Evolutionary conservation across 371 early-diverging fungal species (phyloP).

Genomic region (Choanephora cucurbitarum): DNA sequence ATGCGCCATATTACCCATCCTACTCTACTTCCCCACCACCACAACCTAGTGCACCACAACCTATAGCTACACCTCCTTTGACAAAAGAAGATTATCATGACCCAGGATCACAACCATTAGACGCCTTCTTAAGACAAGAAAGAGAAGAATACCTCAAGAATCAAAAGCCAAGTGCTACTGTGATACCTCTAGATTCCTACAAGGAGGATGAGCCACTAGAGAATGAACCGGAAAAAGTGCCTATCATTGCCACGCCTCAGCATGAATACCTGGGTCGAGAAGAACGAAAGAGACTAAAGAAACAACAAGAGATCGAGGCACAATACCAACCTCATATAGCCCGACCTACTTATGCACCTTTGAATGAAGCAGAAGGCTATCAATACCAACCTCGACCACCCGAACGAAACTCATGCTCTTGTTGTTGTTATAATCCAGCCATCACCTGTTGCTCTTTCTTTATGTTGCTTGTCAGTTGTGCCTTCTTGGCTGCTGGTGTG

Average conservation of each 20-base stretch:
- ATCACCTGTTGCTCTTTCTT: slow-evolving; percentile 37
- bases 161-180: neutral
- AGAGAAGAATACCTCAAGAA: slow-evolving; percentile 24
- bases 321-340: slow-evolving; percentile 13
- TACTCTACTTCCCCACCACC: neutral
- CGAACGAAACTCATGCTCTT: neutral
- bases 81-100: slow-evolving; percentile 3
- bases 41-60: neutral
- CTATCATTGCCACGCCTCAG: neutral
- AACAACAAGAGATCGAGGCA: neutral
- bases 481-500: slow-evolving; percentile 31
- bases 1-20: too few species aligned
- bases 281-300: slow-evolving; percentile 11
- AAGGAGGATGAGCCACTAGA: slow-evolving; percentile 1
- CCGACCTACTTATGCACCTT: slow-evolving; percentile 21
- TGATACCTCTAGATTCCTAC: slow-evolving; percentile 1
- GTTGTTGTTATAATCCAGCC: slow-evolving; percentile 36
- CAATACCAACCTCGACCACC: slow-evolving; percentile 7
- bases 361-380: slow-evolving; percentile 22
- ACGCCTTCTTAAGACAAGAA: slow-evolving; percentile 19
- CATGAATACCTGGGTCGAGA: slow-evolving; percentile 1
- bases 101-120: slow-evolving; percentile 8
- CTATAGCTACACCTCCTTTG: neutral
- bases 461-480: slow-evolving; percentile 25
- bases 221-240: slow-evolving; percentile 9